A percentile compares a stretch with the other conserved stretches of the same genome.
These are phyloP conservation scores for Geosiphon pyriformis DNA, from an alignment of 192 early-diverging fungal species.

Conservation along the genomic window DNA sequence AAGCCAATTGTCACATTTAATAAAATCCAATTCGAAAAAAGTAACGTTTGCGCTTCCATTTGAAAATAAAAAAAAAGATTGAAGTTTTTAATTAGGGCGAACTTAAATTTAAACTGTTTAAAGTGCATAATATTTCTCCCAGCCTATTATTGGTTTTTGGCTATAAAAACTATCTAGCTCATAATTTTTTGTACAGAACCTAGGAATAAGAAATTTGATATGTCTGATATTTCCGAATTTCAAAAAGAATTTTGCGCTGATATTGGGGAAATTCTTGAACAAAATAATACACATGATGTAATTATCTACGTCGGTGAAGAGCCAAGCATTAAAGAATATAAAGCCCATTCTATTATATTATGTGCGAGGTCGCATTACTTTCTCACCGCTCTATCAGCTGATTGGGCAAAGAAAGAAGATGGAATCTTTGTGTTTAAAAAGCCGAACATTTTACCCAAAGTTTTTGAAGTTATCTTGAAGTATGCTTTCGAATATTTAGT, in stretches of 20 bases:
- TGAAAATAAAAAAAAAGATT: no score
- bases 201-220: no score
- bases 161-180: no score
- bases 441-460: constrained; percentile 14
- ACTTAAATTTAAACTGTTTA: no score
- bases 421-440: constrained; percentile 11
- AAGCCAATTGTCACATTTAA: no score
- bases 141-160: no score
- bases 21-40: no score
- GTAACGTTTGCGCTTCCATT: no score
- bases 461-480: constrained; percentile 11
- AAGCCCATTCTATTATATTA: constrained; percentile 14
- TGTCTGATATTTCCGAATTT: not conserved
- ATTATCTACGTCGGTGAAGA: constrained; percentile 10
- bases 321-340: not conserved
- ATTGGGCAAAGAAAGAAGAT: constrained; percentile 18
- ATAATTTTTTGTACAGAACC: no score
- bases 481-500: not conserved
- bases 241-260: not conserved
- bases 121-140: no score
- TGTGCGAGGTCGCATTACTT: constrained; percentile 12
- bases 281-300: constrained; percentile 4
- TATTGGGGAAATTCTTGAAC: not conserved
- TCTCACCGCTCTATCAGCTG: not conserved
- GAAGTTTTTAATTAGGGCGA: no score